A percentile compares a stretch with the other conserved stretches of the same genome.
Conservation (phyloP, 371 early-diverging fungal species). For the Cokeromyces recurvatus region DNA sequence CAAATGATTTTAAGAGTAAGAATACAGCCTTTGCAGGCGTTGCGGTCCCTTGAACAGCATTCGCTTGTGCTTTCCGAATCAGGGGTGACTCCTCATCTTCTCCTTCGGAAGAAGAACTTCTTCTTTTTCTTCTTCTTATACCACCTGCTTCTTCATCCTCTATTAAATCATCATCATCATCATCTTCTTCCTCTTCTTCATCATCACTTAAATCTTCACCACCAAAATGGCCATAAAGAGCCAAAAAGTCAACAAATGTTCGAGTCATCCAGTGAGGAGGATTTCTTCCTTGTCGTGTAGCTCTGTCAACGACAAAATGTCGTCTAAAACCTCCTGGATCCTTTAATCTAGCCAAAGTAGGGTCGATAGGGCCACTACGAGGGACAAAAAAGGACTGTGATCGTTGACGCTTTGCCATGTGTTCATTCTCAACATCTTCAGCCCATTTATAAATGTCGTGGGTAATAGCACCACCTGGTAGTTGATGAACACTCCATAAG, state of each 20-base stretch:
- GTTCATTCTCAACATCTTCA: constrained; percentile 33
- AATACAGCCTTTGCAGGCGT: constrained; percentile 81
- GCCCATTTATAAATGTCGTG: constrained; percentile 62
- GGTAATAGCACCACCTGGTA: constrained; percentile 52
- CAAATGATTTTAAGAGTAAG: constrained; percentile 81
- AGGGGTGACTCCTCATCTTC: constrained; percentile 39
- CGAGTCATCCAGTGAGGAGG: constrained; percentile 73
- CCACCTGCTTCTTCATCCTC: constrained; percentile 4
- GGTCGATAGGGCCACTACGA: constrained; percentile 27
- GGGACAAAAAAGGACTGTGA: constrained; percentile 36
- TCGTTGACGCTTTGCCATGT: constrained; percentile 24
- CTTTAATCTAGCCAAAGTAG: constrained; percentile 39
- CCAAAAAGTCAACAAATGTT: constrained; percentile 90
- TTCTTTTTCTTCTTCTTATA: constrained; percentile 13
- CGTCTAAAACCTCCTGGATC: constrained; percentile 91
- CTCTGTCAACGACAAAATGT: constrained; percentile 75
- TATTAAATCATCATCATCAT: constrained; percentile 16
- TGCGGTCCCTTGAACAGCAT: constrained; percentile 69
- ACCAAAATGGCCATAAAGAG: constrained; percentile 92
- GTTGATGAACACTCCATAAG: constrained; percentile 30
- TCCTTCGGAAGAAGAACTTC: constrained; percentile 14
- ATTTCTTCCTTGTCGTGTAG: constrained; percentile 61
- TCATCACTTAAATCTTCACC: constrained; percentile 58
- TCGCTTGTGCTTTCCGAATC: constrained; percentile 53
- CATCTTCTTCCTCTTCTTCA: constrained; percentile 29